phyloP scores from a whole-genome alignment of 345 rosid genomes.

The Mallotus nudiflorus region DNA sequence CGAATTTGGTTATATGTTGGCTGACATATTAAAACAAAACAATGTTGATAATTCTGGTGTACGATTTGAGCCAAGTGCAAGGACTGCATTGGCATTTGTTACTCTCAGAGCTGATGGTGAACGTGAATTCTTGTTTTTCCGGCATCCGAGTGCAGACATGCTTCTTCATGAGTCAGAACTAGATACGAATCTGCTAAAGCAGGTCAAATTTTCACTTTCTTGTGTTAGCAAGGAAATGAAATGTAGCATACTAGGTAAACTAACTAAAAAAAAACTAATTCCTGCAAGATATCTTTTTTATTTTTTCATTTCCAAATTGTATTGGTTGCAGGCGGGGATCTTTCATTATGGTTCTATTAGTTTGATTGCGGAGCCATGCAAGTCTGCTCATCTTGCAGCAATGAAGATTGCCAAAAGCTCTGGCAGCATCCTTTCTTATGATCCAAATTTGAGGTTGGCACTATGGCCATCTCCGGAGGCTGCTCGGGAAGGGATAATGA shows the following conservation, averaged over 20 bases:
- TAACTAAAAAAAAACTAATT: conserved; percentile 1
- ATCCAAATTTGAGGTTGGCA: conserved; percentile 87
- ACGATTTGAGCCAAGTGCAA: conserved; percentile 73
- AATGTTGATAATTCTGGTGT: conserved; percentile 78
- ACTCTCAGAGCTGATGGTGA: conserved; percentile 91
- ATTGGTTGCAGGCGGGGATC: conserved; percentile 65
- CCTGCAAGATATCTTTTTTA: conserved; percentile 2
- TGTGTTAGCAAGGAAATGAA: not conserved
- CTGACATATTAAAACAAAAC: conserved; percentile 69
- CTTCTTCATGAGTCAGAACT: conserved; percentile 85
- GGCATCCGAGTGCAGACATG: conserved; percentile 99
- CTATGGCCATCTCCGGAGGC: conserved; percentile 90
- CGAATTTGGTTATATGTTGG: conserved; percentile 93
- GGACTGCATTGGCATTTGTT: conserved; percentile 93
- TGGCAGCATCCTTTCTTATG: conserved; percentile 88
- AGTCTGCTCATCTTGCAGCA: conserved; percentile 90
- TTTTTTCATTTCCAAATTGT: conserved; percentile 1
- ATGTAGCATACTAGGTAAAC: not conserved
- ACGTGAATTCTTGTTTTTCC: conserved; percentile 95
- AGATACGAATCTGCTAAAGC: conserved; percentile 58
- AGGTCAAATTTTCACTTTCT: conserved; percentile 45
- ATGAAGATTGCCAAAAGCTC: conserved; percentile 70
- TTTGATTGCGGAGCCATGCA: conserved; percentile 94
- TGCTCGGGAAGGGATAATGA: conserved; percentile 81
- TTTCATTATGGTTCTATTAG: conserved; percentile 97